Evolutionary conservation across 352 stramenopile species (phyloP), one percentile per base, ranked within the genome.

Genomic region (Globisporangium parvum): DNA sequence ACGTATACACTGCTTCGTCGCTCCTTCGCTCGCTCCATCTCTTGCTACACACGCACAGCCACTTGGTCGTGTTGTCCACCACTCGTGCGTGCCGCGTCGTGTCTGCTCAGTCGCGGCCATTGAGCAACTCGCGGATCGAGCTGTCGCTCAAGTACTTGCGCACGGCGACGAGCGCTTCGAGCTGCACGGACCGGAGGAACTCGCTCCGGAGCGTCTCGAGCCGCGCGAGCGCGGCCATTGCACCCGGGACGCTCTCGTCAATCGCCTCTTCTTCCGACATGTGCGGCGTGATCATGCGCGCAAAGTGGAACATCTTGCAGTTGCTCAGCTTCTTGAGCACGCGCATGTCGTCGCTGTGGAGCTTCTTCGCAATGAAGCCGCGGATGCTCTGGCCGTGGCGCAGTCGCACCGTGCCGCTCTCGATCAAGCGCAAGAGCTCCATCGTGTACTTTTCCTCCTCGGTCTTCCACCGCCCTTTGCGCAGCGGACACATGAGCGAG

Each of bases 241-340:
- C 69, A n/a, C 67, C 71, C 41, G 62, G 54, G 15, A 77, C 53
- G 6, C 26, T 66, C 46, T 73, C 61, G 49, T 87, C 76, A 15
- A 88, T 59, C 46, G 67, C 66, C 45, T 86, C 73, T 17, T 80
- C 69, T n/a, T 82, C 60, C 50, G 75, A 59, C 44, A 87, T 78
- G 28, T 61, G 62, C n/a, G 76, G 77, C 55, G 77, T 85, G 33
- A 88, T 87, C 42, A 56, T 23, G 11, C 80, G 75, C 2, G 75
- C 71, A 65, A 91, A 89, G 62, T 82, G 75, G 47, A 88, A 92
- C 57, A 80, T 73, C 60, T 87, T 86, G 65, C 77, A 92, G 53
- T 90, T 92, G 71, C 71, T 87, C 8, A 92, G 62, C 63, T 92
- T 92, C 66, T 92, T 91, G 49, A 91, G 70, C 53, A 90, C 81